These are phyloP conservation scores for Naematelia encephala DNA, from an alignment of 768 basidiomycete species.

Conservation along the genomic window DNA sequence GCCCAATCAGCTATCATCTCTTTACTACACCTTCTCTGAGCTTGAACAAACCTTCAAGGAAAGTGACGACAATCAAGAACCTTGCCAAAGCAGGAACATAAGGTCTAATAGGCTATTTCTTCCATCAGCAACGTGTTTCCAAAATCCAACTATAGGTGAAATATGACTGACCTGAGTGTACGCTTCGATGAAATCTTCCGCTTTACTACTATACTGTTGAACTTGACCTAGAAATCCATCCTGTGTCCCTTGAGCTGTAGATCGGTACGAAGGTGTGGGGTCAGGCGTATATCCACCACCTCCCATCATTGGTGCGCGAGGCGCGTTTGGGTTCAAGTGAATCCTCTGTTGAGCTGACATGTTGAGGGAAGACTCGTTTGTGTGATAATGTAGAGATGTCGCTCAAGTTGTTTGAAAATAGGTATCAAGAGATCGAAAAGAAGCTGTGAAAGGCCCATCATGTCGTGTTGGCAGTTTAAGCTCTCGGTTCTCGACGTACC, in stretches of 20 bases:
- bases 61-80: slow-evolving; percentile 96
- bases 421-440: neutral
- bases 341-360: slow-evolving; percentile 47
- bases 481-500: slow-evolving; percentile 38
- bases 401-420: neutral
- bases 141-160: neutral
- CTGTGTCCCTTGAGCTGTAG: neutral
- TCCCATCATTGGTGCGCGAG: slow-evolving; percentile 34
- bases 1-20: slow-evolving; percentile 5
- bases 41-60: slow-evolving; percentile 64
- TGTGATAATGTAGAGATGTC: slow-evolving; percentile 49
- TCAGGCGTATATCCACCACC: slow-evolving; percentile 38
- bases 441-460: neutral
- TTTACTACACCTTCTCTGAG: neutral
- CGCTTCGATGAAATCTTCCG: slow-evolving; percentile 90
- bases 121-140: neutral
- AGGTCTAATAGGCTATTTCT: slow-evolving; percentile 76
- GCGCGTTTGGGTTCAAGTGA: slow-evolving; percentile 49
- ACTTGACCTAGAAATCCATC: slow-evolving; percentile 40
- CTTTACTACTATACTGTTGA: slow-evolving; percentile 51
- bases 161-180: slow-evolving; percentile 57
- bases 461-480: neutral
- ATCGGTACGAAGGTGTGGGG: slow-evolving; percentile 17
- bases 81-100: slow-evolving; percentile 91
- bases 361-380: slow-evolving; percentile 46